Evolutionary conservation across 1,139 yeast species (phyloP).

Genomic region (Suhomyces taliae): DNA sequence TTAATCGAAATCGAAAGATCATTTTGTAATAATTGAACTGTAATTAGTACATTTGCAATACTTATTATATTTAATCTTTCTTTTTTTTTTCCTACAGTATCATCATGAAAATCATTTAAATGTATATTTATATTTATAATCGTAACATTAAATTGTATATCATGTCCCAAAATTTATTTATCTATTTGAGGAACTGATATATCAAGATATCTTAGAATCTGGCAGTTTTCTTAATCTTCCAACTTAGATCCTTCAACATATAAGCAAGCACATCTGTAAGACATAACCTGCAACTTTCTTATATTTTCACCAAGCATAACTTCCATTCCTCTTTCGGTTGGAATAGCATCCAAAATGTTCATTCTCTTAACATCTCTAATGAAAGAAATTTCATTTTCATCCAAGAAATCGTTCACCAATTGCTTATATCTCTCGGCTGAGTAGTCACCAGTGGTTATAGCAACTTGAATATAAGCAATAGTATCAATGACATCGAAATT

Average conservation of each 20-base stretch:
- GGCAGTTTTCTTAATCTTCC: conserved; percentile 26
- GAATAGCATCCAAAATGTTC: conserved; percentile 7
- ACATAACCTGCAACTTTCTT: conserved; percentile 34
- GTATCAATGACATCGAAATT: conserved; percentile 30
- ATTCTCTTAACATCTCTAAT: conserved; percentile 16
- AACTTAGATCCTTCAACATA: conserved; percentile 38
- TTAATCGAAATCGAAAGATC: too few species aligned
- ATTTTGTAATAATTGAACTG: too few species aligned
- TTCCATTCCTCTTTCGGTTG: conserved; percentile 11
- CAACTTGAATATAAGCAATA: conserved; percentile 30
- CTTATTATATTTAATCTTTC: too few species aligned
- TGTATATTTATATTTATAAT: too few species aligned
- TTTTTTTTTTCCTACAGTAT: too few species aligned
- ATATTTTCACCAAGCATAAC: conserved; percentile 18
- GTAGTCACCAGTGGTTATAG: conserved; percentile 22
- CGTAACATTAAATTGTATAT: too few species aligned
- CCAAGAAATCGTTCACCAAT: conserved; percentile 13
- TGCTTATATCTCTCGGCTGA: conserved; percentile 16
- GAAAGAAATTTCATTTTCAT: conserved; percentile 13
- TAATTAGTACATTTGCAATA: too few species aligned
- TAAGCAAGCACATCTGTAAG: conserved; percentile 40
- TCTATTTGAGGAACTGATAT: too few species aligned
- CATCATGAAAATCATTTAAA: too few species aligned
- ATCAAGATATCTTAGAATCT: too few species aligned
- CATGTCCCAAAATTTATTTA: too few species aligned